These are phyloP conservation scores for Benincasa hispida DNA, from an alignment of 306 rosid genomes.

Conservation along the genomic window DNA sequence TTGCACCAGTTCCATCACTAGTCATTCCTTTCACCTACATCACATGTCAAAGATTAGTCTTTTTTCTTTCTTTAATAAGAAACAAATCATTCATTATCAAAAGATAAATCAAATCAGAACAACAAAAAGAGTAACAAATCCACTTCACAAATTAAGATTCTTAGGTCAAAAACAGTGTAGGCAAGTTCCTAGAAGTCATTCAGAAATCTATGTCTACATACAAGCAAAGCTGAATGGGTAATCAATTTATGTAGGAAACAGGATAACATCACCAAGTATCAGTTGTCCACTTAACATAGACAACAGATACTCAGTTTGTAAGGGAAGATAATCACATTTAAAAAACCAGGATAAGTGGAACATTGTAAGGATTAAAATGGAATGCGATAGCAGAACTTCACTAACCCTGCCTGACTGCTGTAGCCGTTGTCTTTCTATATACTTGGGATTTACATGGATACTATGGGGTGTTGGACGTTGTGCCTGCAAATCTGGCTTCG, in stretches of 20 bases:
- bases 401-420: conserved; percentile 72
- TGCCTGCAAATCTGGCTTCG: conserved; percentile 63
- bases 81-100: too few relatives aligned
- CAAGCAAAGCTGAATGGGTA: neutral
- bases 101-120: neutral
- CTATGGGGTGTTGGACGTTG: conserved; percentile 56
- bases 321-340: neutral
- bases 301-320: neutral
- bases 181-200: neutral
- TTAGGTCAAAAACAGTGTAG: neutral
- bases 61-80: too few relatives aligned
- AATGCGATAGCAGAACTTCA: conserved; percentile 5
- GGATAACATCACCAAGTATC: neutral
- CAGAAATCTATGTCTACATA: neutral
- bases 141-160: neutral
- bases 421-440: conserved; percentile 79
- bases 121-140: neutral
- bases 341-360: neutral
- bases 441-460: conserved; percentile 91
- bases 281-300: neutral
- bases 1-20: conserved; percentile 33
- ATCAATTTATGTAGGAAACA: neutral
- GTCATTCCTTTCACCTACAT: conserved; percentile 48
- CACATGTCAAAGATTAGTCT: conserved; percentile 1
- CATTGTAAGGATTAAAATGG: neutral